Evolutionary conservation across 2,329 filamentous ascomycete genomes (phyloP).

Genomic region (Emericellopsis cladophorae): DNA sequence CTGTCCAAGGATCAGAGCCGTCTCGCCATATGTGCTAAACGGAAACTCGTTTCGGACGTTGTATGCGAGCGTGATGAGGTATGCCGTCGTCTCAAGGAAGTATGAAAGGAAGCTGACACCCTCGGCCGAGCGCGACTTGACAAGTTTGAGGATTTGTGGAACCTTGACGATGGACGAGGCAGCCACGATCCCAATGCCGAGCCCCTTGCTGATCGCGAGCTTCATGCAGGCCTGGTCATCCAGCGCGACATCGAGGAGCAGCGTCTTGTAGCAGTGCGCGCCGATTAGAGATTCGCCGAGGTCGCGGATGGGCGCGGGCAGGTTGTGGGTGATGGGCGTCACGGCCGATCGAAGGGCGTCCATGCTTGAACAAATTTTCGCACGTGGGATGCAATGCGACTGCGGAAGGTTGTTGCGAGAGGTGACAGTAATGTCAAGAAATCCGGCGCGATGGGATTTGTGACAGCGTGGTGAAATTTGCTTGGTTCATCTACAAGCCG

Average conservation of each 20-base stretch:
- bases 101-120: conserved; percentile 87
- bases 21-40: conserved; percentile 95
- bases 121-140: conserved; percentile 64
- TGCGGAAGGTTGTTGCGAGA: too few species aligned
- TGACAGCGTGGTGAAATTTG: too few species aligned
- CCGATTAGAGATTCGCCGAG: conserved; percentile 71
- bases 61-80: conserved; percentile 85
- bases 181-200: conserved; percentile 87
- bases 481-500: too few species aligned
- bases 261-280: conserved; percentile 68
- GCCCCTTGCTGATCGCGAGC: conserved; percentile 79
- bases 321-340: conserved; percentile 57
- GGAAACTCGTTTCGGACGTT: conserved; percentile 84
- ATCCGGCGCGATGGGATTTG: too few species aligned
- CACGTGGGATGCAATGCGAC: too few species aligned
- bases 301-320: conserved; percentile 64
- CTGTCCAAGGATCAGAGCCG: conserved; percentile 80
- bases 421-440: too few species aligned
- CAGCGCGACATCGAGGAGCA: conserved; percentile 76
- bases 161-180: conserved; percentile 90
- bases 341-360: conserved; percentile 48
- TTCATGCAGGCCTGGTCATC: conserved; percentile 70
- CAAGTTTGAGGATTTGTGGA: conserved; percentile 88
- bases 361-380: conserved; percentile 26
- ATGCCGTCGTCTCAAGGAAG: conserved; percentile 77